Evolutionary conservation across 2,329 filamentous ascomycete species (phyloP), one percentile per base, ranked within the genome.

Genomic region (Alternaria incomplexa): DNA sequence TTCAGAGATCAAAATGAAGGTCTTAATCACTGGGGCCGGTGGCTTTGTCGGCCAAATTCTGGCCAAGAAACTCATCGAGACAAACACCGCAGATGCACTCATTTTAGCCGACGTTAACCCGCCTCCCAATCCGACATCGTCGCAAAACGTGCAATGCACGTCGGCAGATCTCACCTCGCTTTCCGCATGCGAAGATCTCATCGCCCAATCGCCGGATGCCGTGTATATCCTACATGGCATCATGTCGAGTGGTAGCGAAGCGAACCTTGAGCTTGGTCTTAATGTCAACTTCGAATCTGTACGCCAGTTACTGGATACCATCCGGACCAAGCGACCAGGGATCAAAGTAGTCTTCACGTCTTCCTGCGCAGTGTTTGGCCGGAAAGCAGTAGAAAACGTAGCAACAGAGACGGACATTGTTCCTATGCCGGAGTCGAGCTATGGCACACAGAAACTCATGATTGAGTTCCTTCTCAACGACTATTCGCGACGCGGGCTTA

Each of bases 41-140:
- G 89, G 89, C 62, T 90, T 90, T 74, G 86, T 91, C 61, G 88
- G 88, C 72, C 88, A 90, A 74, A 83, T 86, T 47, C 83, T 90
- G 23, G 84, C 87, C 3, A 81, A 82, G 54, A 84, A 86, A 36
- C 83, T 90, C 4, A 79, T 90, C 30, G 80, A 83, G 17, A 80
- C 82, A 62, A 64, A 67, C 15, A 75, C 83, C 3, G 73, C 83
- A 20, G 79, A 83, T 57, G 79, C 80, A 46, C 77, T 90, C 54
- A 83, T 84, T 51, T 80, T 90, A 47, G 88, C 87, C 13, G 88
- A 90, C 73, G 81, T 90, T 36, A 79, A 85, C 46, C 79, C 84
- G 55, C 86, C 86, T 17, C 72, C 74, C 7, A 77, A 75, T 22
- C 80, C 82, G 0, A 86, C 87, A 8, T 67, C 79, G 2, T 83